Base-by-base conservation (phyloP, 306 rosid genomes). In the Ochetophila trinervis region DNA sequence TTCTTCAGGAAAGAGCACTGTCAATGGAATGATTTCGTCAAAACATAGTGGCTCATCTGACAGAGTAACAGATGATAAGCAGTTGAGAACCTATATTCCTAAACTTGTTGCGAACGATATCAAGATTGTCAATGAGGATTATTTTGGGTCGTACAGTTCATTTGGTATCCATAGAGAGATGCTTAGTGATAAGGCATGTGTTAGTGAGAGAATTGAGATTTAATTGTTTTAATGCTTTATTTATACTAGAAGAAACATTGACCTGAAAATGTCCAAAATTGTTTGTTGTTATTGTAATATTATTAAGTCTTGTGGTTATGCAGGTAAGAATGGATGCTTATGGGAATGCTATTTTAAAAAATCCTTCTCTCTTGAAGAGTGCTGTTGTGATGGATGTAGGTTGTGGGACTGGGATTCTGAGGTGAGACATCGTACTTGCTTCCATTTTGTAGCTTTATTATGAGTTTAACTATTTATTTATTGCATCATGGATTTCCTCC, bases 141-240 rank as follows among this genome's bases (percentile, higher is more conserved):
- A 93, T 73, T 93, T 93, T 81, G 96, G 88, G 76, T 63, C 97
- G 8, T 89, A 93, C 63, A 84, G 99, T 66, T 93, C 99, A 59
- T 93, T 81, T 68, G 96, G 95, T 76, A 93, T 93, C 62, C 99
- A 93, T 74, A 87, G 87, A 62, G 97, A 93, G 83, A 93, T 93
- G 99, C 73, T 93, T 54, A 84, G 96, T 57, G 99, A 93, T 71
- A 84, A 93, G 99, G 97, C 86, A 84, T 57, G 70, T 17, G 57
- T 40, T 77, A 76, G 8, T 22, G 35, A 53, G 60, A 60, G 65
- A 5, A 65, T 23, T 56, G 45, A 67, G 67, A 19, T 54, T 68
- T 54, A 50, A 12, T 4, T 60, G 4, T 5, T 52, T 17, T 61
- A n/a, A 24, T 58, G 60, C 45, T 73, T 70, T 36, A n/a, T 54